Evolutionary conservation across 495 filamentous ascomycete genomes (phyloP), one percentile per base, ranked within the genome.

Genomic region (Hypomontagnella submonticulosa): DNA sequence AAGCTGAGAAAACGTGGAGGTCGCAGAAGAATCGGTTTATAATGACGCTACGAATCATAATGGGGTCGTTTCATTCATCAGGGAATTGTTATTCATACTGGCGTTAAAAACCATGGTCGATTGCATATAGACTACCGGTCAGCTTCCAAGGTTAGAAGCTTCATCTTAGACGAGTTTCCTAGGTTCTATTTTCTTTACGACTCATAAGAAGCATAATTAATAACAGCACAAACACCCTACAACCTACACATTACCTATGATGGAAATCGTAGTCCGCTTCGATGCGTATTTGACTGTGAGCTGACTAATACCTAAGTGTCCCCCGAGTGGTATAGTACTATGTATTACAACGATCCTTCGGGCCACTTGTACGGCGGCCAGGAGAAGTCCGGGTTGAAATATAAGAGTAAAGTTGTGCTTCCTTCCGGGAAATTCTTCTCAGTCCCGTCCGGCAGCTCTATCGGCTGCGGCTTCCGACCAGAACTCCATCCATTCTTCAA

Each of bases 361-460:
- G 69, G 65, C 69, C 69, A 69, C 36, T 60, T 36, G 15, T 69
- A 71, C 18, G 57, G 11, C 2, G 61, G 57, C 66, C 57, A 69
- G 34, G 57, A 32, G 19, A 69, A 63, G 10, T 66, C 61, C 3
- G 57, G 57, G 44, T 72, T 30, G 12, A 20, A 51, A 0, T 36
- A 23, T 4, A 59, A 12, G 5, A 52, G 33, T 4, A 69, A 16
- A 20, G 37, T 16, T 3, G 66, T 42, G 15, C 56, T 61, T 5
- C 61, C 33, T 65, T n/a, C 61, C 4, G 61, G 66, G n/a, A 69
- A 66, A 3, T 56, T 19, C 23, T 52, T 66, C 48, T n/a, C 49
- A 16, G 57, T 62, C 1, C 57, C 57, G 48, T 63, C 13, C n/a
- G n/a, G n/a, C n/a, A n/a, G n/a, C n/a, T 43, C 11, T 32, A 9